Base-by-base conservation (phyloP, 2,329 filamentous ascomycete genomes). In the Mycogone perniciosa region DNA sequence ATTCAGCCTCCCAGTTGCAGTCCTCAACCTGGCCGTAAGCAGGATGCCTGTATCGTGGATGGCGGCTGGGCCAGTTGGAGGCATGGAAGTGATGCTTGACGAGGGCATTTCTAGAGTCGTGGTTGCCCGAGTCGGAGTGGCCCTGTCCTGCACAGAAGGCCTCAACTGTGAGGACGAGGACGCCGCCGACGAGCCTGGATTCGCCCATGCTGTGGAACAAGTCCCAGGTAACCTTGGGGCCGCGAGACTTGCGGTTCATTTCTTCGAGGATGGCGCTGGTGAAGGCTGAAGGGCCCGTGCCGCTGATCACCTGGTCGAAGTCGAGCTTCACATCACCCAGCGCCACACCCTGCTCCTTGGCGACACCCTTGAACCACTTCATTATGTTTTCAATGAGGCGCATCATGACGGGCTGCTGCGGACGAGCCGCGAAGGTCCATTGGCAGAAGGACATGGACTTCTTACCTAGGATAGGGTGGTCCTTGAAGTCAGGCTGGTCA, bases 71-170 rank as follows among this genome's bases (percentile, higher is more conserved):
- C 85, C 85, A 88, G 53, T 81, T 79, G 1, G 84, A 88, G 1
- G 85, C 85, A 64, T 88, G 85, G 60, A 87, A 89, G 64, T 88
- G 84, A 62, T 89, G 85, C 64, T 83, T 85, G 27, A 88, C 84
- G 1, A 88, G 71, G 2, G 85, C 85, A 20, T 76, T 76, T 46
- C 82, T 74, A 1, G 83, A 75, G 46, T 84, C 76, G 64, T 88
- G 85, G 59, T 84, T 87, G 10, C 84, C 84, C 0, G 83, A 86
- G 61, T 88, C 79, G 0, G 84, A 88, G 64, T 88, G 85, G 9
- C 85, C 85, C 64, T 88, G 84, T 9, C 84, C 84, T 0, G 84
- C 85, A 10, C 84, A 85, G 57, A 88, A 88, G 0, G 84, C 84
- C 65, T 88, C 84, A 4, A 88, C 83, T 2, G 83, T 83, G 10